Base-by-base conservation (phyloP, 495 filamentous ascomycete species). In the Chaetomium cochliodes region DNA sequence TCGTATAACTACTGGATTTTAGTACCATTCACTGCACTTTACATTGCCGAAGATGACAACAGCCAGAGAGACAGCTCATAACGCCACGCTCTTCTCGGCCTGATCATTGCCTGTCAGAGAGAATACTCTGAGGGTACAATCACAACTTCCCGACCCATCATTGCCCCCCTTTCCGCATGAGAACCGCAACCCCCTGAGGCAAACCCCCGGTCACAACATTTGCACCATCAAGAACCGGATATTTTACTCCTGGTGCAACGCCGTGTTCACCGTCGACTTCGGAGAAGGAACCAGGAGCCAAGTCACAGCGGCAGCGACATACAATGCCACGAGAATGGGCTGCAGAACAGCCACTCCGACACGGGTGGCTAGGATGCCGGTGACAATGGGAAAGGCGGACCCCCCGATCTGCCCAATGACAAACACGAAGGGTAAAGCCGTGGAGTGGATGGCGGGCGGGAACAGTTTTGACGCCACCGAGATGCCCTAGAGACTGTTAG, bases 331-430 rank as follows among this genome's bases (percentile, higher is more conserved):
- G 56, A 84, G 76, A 41, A 84, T 80, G 1, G 82, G 82, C 52
- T 82, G 82, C 63, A 85, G 58, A 2, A 81, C 81, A 33, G 73
- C 68, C 16, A 85, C 80, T 11, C 82, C 80, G 0, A 73, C 73
- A 20, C 70, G 72, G 16, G 79, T 73, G 26, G 79, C 81, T 47
- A 85, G 74, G 3, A 82, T 62, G 20, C 82, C 82, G 0, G 81
- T 84, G 23, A 84, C 67, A 49, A 80, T 80, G 2, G 82, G 82
- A 65, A 84, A 85, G 0, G 81, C 64, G 5, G 80, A 80, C 15
- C 79, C 80, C 7, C 82, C 82, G 18, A 78, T 75, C 66, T 83
- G 80, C 6, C 78, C 81, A 33, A 82, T 52, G 22, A 82, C 79
- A 46, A 83, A 82, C 15, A 81, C 75, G 46, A 82, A 80, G 2